These are phyloP conservation scores for Plantago lanceolata DNA, from an alignment of 305 asterid species.

Conservation along the genomic window DNA sequence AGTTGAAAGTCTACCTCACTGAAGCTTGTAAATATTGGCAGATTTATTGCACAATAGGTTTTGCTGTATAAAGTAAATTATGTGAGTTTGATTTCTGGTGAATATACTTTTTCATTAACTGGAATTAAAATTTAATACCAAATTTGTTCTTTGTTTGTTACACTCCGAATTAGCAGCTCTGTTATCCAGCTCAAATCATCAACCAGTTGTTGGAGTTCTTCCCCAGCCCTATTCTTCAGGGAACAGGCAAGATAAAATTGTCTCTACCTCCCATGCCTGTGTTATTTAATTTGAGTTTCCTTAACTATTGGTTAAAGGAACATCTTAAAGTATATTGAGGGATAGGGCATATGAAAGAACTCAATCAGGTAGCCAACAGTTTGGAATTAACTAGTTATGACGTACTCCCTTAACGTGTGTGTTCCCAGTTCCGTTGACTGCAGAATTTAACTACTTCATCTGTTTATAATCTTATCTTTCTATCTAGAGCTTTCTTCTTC, in stretches of 20 bases:
- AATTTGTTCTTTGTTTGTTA: constrained; percentile 8
- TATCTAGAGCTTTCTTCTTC: not conserved
- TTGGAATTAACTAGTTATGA: not conserved
- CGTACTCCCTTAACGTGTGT: not conserved
- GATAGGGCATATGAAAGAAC: constrained; percentile 12
- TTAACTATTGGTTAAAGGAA: constrained; percentile 11
- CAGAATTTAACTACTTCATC: not conserved
- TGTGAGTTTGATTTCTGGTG: too few relatives aligned
- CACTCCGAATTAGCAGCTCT: constrained; percentile 58
- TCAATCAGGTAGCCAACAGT: not conserved
- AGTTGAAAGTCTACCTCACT: not conserved
- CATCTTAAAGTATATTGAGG: constrained; percentile 11
- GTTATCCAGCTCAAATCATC: constrained; percentile 43
- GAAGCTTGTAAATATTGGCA: constrained; percentile 3
- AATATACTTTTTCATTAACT: too few relatives aligned
- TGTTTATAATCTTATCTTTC: too few relatives aligned
- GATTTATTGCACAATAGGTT: not conserved
- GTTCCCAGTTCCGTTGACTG: constrained; percentile 1
- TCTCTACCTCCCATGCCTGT: constrained; percentile 22
- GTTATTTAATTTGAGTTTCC: constrained; percentile 1
- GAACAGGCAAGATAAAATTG: constrained; percentile 66
- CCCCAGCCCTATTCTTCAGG: constrained; percentile 77
- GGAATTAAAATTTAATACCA: constrained; percentile 6
- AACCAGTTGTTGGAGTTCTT: constrained; percentile 78
- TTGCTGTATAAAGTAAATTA: not conserved